These are phyloP conservation scores for Nyssa sinensis DNA, from an alignment of 148 eudicot species.

Conservation along the genomic window DNA sequence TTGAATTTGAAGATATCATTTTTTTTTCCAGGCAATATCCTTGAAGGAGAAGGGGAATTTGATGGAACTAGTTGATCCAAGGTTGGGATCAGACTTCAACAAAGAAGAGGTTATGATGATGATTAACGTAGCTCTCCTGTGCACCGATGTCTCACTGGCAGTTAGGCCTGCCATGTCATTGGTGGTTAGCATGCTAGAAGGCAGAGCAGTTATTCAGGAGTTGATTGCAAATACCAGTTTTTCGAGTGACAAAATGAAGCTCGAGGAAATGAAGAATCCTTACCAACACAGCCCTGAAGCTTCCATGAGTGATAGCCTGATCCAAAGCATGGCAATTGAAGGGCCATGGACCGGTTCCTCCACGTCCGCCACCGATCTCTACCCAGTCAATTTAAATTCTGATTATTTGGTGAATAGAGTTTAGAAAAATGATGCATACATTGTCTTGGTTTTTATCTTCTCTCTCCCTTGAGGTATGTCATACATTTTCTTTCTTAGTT, in stretches of 20 bases:
- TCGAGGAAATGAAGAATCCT: neutral
- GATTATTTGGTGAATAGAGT: neutral
- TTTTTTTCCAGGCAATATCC: conserved; percentile 10
- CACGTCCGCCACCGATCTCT: conserved; percentile 7
- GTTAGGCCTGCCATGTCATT: conserved; percentile 34
- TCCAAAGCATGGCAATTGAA: conserved; percentile 12
- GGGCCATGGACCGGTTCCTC: conserved; percentile 13
- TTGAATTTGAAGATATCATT: neutral
- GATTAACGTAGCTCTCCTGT: conserved; percentile 21
- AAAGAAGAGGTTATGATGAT: conserved; percentile 15
- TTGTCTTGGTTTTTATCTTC: too few relatives aligned
- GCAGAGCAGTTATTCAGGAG: neutral
- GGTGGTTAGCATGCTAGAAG: conserved; percentile 31
- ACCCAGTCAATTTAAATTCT: conserved; percentile 14
- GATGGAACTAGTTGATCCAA: conserved; percentile 29
- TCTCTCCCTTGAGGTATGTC: too few relatives aligned
- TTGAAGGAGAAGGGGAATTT: conserved; percentile 21
- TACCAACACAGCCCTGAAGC: neutral
- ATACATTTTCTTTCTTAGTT: too few relatives aligned
- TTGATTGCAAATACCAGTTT: neutral
- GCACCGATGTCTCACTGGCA: conserved; percentile 17
- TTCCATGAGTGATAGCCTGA: neutral
- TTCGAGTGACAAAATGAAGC: neutral
- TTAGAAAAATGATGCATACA: neutral
- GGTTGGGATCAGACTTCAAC: conserved; percentile 20